Evolutionary conservation across 768 basidiomycete genomes (phyloP).

Genomic region (Russula olivacea): DNA sequence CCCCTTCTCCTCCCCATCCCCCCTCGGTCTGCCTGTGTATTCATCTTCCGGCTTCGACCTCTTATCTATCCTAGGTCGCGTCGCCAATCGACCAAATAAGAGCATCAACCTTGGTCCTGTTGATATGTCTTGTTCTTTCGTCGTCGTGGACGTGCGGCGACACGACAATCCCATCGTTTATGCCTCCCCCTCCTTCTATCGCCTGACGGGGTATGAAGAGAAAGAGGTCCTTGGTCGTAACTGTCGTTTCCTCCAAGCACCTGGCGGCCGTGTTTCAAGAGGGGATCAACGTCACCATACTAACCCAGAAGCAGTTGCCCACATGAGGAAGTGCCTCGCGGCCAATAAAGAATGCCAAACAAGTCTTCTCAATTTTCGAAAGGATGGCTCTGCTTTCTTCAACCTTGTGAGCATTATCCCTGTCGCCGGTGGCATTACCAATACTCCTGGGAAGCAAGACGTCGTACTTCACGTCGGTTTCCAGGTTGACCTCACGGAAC

Average conservation of each 20-base stretch:
- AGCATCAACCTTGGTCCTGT: conserved; percentile 81
- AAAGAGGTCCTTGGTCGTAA: conserved; percentile 81
- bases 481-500: conserved; percentile 87
- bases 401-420: conserved; percentile 93
- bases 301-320: conserved; percentile 58
- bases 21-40: conserved; percentile 57
- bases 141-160: conserved; percentile 78
- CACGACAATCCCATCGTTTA: conserved; percentile 87
- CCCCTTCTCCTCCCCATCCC: conserved; percentile 27
- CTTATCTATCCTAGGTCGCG: conserved; percentile 71
- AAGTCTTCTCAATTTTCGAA: conserved; percentile 81
- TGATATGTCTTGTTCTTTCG: conserved; percentile 88
- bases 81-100: conserved; percentile 68
- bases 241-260: conserved; percentile 87
- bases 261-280: conserved; percentile 48
- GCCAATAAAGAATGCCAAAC: conserved; percentile 87
- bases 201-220: conserved; percentile 68
- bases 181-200: conserved; percentile 77
- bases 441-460: conserved; percentile 50
- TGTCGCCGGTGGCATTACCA: conserved; percentile 53
- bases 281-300: conserved; percentile 54
- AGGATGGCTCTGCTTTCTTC: conserved; percentile 78
- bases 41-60: conserved; percentile 90
- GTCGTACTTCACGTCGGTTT: conserved; percentile 89
- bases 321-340: conserved; percentile 58